phyloP scores from a whole-genome alignment of 176 grass and related monocot genomes.

The Cenchrus purpureus region DNA sequence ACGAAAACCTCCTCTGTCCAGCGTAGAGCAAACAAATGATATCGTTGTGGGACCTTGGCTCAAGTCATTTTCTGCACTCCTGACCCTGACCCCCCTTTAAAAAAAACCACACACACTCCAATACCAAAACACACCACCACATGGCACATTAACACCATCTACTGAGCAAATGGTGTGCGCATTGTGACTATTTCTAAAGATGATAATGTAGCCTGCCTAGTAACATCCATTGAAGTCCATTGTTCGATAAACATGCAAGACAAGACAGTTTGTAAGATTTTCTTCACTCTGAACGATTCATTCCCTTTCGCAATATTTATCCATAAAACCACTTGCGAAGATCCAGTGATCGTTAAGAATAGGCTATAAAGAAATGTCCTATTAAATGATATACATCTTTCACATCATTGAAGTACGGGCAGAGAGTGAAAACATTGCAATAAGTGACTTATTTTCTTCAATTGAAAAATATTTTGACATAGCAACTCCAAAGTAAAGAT shows the following conservation, averaged over 20 bases:
- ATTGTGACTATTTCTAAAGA: not conserved
- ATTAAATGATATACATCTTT: constrained; percentile 6
- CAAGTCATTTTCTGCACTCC: not conserved
- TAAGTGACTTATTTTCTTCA: not conserved
- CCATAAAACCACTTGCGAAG: not conserved
- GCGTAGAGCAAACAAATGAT: not conserved
- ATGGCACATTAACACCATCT: no score
- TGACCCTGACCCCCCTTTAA: not conserved
- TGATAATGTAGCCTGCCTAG: not conserved
- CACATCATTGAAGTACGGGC: not conserved
- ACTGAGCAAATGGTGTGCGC: no score
- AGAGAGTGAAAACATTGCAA: not conserved
- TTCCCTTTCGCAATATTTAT: not conserved
- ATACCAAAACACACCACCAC: no score
- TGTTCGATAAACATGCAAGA: not conserved
- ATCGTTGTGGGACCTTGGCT: not conserved
- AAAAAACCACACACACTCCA: no score
- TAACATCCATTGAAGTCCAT: not conserved
- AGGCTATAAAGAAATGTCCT: not conserved
- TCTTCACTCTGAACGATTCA: not conserved
- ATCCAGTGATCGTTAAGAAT: not conserved
- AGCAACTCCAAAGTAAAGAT: not conserved
- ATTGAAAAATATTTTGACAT: not conserved
- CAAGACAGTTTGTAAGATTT: not conserved
- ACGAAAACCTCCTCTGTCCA: not conserved